phyloP scores from a whole-genome alignment of 78 protist genomes.

The Goniomonas avonlea region DNA sequence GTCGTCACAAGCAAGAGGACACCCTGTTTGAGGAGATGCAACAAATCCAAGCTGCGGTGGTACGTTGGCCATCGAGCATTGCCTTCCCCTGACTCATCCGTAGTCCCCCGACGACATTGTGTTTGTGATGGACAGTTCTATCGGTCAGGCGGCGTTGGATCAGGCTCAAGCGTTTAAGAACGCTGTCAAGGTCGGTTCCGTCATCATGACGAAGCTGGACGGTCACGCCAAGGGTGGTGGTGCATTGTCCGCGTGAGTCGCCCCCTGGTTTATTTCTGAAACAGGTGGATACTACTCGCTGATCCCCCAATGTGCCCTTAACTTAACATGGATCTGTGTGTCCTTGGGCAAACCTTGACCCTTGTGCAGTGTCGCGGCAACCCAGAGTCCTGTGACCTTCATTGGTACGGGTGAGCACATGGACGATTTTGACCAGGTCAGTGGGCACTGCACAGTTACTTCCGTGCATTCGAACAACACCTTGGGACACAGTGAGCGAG shows the following conservation, averaged over 20 bases:
- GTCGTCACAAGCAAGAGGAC: slow-evolving; percentile 94
- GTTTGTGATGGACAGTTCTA: slow-evolving; percentile 93
- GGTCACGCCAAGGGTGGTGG: slow-evolving; percentile 99
- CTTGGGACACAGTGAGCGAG: too few species aligned
- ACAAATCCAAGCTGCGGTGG: slow-evolving; percentile 61
- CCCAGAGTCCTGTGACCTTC: too few species aligned
- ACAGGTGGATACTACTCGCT: too few species aligned
- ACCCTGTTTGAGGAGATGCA: slow-evolving; percentile 93
- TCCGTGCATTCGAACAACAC: too few species aligned
- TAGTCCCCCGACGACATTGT: slow-evolving; percentile 82
- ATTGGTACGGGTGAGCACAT: slow-evolving; percentile 89
- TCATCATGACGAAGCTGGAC: slow-evolving; percentile 96
- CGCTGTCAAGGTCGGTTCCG: slow-evolving; percentile 81
- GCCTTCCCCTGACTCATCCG: not conserved
- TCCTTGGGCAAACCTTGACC: too few species aligned
- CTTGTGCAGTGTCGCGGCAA: slow-evolving; percentile 74
- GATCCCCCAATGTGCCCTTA: too few species aligned
- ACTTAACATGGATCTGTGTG: too few species aligned
- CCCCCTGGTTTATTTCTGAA: too few species aligned
- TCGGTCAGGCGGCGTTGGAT: slow-evolving; percentile 57
- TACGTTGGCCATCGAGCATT: not conserved
- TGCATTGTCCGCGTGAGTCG: slow-evolving; percentile 72
- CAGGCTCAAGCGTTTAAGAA: slow-evolving; percentile 23
- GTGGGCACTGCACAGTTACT: too few species aligned
- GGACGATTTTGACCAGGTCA: slow-evolving; percentile 86